Base-by-base conservation (phyloP, 768 basidiomycete species). In the Psilocybe sp. region DNA sequence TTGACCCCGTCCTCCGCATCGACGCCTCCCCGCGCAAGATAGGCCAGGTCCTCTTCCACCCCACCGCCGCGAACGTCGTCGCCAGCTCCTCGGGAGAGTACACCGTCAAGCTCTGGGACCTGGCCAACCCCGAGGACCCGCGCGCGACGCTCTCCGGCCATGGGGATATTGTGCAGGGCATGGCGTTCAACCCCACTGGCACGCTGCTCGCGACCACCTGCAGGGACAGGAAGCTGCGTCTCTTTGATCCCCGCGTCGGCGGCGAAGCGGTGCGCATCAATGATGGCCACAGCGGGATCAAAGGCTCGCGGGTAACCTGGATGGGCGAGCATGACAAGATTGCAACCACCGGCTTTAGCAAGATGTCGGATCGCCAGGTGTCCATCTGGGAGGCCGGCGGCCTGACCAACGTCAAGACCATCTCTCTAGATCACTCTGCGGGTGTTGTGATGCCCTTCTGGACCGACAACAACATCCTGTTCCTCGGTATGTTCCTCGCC, bases 391-490 rank as follows among this genome's bases (percentile, higher is more conserved):
- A 98, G 64, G 81, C 89, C 1, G 80, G 85, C 9, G 76, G 82
- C 12, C 67, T 98, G 46, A 75, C 68, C 36, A 92, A 81, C 63
- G 58, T 94, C 55, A 95, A 92, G 72, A 91, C 81, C 50, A 71
- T 84, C 46, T 76, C 75, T 12, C 72, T 98, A 52, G 96, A 99
- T 67, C 92, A 95, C 66, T 87, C 86, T 35, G 84, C 94, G 45
- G 96, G 96, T 35, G 92, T 96, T 9, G 66, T 95, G 38, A 98
- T 98, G 94, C 96, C 96, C 2, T 97, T 97, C 83, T 98, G 92
- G 85, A 85, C 82, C 37, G 94, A 96, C 58, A 98, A 96, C 66
- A 88, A 90, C 57, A 88, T 97, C 47, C 71, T 94, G 38, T 92
- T 93, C 80, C 75, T 92, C 51, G 84, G 82, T 85, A 44, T 32